Conservation (phyloP, 805 yeast species). For the Candida alai region DNA sequence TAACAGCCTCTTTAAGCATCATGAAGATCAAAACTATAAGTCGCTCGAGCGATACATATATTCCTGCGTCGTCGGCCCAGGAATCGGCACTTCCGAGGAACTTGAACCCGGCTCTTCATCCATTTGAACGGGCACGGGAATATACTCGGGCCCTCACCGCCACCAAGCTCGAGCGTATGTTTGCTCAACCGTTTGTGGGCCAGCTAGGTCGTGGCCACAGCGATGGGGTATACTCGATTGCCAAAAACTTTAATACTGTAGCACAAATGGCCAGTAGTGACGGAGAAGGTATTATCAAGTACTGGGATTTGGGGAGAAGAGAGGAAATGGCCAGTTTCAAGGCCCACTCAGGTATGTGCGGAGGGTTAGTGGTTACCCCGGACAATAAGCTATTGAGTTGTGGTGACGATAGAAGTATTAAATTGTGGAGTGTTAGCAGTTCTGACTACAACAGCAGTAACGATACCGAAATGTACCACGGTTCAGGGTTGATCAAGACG, state of each 20-base stretch:
- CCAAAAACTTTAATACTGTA: slow-evolving; percentile 67
- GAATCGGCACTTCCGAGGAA: slow-evolving; percentile 85
- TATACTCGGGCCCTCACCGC: slow-evolving; percentile 93
- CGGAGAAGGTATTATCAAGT: slow-evolving; percentile 92
- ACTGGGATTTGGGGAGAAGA: slow-evolving; percentile 85
- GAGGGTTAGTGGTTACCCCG: slow-evolving; percentile 69
- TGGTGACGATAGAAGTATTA: slow-evolving; percentile 86
- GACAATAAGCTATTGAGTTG: slow-evolving; percentile 66
- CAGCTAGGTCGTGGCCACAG: slow-evolving; percentile 93
- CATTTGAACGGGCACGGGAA: slow-evolving; percentile 95
- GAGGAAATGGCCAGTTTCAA: slow-evolving; percentile 72
- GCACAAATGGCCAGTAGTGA: slow-evolving; percentile 85
- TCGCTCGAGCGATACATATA: slow-evolving; percentile 86
- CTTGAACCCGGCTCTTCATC: slow-evolving; percentile 90
- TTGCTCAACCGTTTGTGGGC: slow-evolving; percentile 95
- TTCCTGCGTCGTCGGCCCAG: slow-evolving; percentile 88
- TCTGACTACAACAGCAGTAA: slow-evolving; percentile 45
- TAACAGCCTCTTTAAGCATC: too few relatives aligned
- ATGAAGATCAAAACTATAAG: slow-evolving; percentile 87
- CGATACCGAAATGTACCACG: slow-evolving; percentile 29
- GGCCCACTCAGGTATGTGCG: slow-evolving; percentile 87
- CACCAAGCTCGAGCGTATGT: slow-evolving; percentile 91
- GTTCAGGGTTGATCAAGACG: slow-evolving; percentile 67
- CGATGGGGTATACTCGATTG: slow-evolving; percentile 88
- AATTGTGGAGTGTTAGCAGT: slow-evolving; percentile 76